Percentiles rank a stretch among this genome's conserved stretches.
Evolutionary conservation across 768 basidiomycete species (phyloP).

Genomic region (Mycena metata): DNA sequence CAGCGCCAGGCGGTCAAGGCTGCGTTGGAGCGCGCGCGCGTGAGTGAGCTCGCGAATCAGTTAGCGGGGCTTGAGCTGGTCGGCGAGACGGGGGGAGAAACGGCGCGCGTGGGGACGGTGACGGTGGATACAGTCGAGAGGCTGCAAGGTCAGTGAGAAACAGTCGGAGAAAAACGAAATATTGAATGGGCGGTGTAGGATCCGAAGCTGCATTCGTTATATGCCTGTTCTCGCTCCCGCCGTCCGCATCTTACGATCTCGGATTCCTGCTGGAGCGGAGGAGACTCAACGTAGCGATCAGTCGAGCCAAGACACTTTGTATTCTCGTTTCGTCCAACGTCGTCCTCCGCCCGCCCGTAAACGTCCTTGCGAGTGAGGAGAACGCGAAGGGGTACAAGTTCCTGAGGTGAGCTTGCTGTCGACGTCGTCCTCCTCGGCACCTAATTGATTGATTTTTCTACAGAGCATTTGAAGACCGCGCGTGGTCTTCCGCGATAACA

Average conservation of each 20-base stretch:
- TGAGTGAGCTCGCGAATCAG: slow-evolving; percentile 33
- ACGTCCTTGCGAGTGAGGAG: slow-evolving; percentile 58
- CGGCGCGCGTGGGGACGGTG: slow-evolving; percentile 42
- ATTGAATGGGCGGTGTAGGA: slow-evolving; percentile 47
- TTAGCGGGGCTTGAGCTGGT: slow-evolving; percentile 35
- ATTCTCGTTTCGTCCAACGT: slow-evolving; percentile 60
- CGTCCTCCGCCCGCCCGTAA: slow-evolving; percentile 61
- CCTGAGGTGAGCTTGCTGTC: slow-evolving; percentile 44
- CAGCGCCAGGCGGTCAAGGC: slow-evolving; percentile 64
- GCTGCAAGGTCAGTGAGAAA: slow-evolving; percentile 55
- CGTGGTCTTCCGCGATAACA: slow-evolving; percentile 59
- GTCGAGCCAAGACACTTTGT: slow-evolving; percentile 65
- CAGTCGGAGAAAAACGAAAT: neutral
- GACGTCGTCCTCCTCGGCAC: neutral
- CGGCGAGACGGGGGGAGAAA: neutral
- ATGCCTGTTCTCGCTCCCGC: slow-evolving; percentile 63
- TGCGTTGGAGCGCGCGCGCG: slow-evolving; percentile 45
- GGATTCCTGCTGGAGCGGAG: slow-evolving; percentile 62
- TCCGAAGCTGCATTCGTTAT: slow-evolving; percentile 69
- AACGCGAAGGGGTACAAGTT: slow-evolving; percentile 63
- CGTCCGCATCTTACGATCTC: slow-evolving; percentile 51
- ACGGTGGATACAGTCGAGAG: slow-evolving; percentile 66
- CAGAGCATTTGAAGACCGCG: slow-evolving; percentile 61
- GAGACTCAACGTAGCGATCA: slow-evolving; percentile 66
- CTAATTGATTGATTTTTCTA: neutral